These are phyloP conservation scores for Suillus hirtellus DNA, from an alignment of 768 basidiomycete genomes.

Conservation along the genomic window DNA sequence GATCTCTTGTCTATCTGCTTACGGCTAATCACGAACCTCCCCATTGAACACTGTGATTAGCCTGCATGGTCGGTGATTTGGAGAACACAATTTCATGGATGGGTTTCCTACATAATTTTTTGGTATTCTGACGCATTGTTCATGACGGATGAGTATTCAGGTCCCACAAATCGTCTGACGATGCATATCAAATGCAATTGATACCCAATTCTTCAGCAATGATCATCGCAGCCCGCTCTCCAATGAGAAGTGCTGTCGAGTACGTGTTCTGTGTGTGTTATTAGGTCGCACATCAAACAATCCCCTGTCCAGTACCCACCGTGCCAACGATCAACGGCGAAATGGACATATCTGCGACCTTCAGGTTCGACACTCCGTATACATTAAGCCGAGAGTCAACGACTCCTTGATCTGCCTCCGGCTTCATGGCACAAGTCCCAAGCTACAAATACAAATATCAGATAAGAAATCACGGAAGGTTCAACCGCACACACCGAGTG, in stretches of 20 bases:
- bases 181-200: slow-evolving; percentile 11
- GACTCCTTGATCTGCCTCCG: slow-evolving; percentile 56
- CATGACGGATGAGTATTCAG: no score
- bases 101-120: no score
- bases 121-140: no score
- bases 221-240: slow-evolving; percentile 26
- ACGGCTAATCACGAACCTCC: no score
- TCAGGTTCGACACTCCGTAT: slow-evolving; percentile 56
- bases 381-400: slow-evolving; percentile 64
- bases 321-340: slow-evolving; percentile 39
- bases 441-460: slow-evolving; percentile 35
- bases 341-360: slow-evolving; percentile 57
- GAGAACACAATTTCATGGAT: no score
- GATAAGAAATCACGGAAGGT: not conserved
- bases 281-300: not conserved
- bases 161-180: no score
- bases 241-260: slow-evolving; percentile 25
- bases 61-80: no score
- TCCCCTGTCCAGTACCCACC: slow-evolving; percentile 17
- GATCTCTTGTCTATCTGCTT: no score
- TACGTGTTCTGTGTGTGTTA: slow-evolving; percentile 21
- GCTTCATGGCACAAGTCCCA: slow-evolving; percentile 71
- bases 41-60: no score
- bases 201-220: slow-evolving; percentile 25
- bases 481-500: slow-evolving; percentile 28